Evolutionary conservation across 805 yeast genomes (phyloP).

Genomic region (Lipomyces sp.): DNA sequence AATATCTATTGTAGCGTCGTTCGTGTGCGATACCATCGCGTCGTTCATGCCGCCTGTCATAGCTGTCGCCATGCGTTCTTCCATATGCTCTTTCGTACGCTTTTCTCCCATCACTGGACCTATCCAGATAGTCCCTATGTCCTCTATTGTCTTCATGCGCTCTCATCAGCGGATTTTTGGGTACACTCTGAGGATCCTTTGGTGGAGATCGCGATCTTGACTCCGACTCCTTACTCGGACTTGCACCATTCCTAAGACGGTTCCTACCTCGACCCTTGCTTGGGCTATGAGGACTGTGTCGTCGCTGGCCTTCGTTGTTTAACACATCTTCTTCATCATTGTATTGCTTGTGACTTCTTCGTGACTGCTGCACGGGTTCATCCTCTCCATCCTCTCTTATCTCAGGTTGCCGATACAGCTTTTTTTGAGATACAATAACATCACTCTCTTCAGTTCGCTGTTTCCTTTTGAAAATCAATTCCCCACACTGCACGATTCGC

Average conservation of each 20-base stretch:
- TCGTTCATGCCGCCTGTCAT: background rate
- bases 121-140: background rate
- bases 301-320: background rate
- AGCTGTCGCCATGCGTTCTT: background rate
- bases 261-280: background rate
- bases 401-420: slow-evolving; percentile 4
- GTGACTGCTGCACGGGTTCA: background rate
- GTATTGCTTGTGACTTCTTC: background rate
- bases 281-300: background rate
- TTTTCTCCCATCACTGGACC: background rate
- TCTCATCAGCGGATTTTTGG: background rate
- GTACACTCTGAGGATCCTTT: slow-evolving; percentile 1
- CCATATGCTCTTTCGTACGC: background rate
- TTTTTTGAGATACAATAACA: background rate
- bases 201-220: background rate
- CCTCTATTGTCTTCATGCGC: background rate
- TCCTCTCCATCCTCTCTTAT: slow-evolving; percentile 9
- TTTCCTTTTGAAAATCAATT: slow-evolving; percentile 32
- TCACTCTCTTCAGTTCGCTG: slow-evolving; percentile 2
- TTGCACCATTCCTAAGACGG: background rate
- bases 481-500: slow-evolving; percentile 31
- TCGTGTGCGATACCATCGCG: background rate
- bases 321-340: background rate
- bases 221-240: background rate
- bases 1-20: background rate